These are phyloP conservation scores for Phytophthora cajani DNA, from an alignment of 352 stramenopile genomes.

Conservation along the genomic window DNA sequence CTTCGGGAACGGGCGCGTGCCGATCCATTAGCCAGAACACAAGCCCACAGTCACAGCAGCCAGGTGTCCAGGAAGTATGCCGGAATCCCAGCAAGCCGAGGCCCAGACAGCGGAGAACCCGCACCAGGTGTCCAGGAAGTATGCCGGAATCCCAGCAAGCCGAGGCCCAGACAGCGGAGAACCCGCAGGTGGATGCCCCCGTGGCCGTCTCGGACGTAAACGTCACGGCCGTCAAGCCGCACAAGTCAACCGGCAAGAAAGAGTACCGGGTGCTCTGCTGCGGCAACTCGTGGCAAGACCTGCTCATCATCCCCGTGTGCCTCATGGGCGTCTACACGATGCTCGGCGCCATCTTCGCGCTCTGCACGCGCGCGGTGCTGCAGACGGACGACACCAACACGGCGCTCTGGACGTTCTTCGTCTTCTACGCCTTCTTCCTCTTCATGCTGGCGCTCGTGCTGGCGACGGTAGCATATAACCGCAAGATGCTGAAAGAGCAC, in stretches of 20 bases:
- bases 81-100: conserved; percentile 23
- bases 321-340: conserved; percentile 68
- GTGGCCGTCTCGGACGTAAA: conserved; percentile 47
- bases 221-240: conserved; percentile 60
- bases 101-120: conserved; percentile 8
- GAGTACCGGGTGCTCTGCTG: conserved; percentile 66
- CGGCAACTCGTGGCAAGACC: conserved; percentile 75
- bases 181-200: conserved; percentile 1
- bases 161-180: conserved; percentile 12
- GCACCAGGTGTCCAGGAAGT: conserved; percentile 2
- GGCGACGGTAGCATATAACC: conserved; percentile 67
- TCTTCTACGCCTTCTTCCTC: conserved; percentile 70
- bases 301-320: conserved; percentile 74
- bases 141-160: conserved; percentile 29
- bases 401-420: conserved; percentile 86
- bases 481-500: conserved; percentile 60
- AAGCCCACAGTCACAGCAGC: conserved; percentile 14
- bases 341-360: conserved; percentile 71
- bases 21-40: conserved; percentile 12
- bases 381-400: conserved; percentile 80
- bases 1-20: conserved; percentile 19
- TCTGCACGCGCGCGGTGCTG: conserved; percentile 74
- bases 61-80: conserved; percentile 15
- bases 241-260: conserved; percentile 43
- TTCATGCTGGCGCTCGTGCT: conserved; percentile 71